These are phyloP conservation scores for Verticillium longisporum DNA, from an alignment of 2,329 filamentous ascomycete genomes.

Conservation along the genomic window DNA sequence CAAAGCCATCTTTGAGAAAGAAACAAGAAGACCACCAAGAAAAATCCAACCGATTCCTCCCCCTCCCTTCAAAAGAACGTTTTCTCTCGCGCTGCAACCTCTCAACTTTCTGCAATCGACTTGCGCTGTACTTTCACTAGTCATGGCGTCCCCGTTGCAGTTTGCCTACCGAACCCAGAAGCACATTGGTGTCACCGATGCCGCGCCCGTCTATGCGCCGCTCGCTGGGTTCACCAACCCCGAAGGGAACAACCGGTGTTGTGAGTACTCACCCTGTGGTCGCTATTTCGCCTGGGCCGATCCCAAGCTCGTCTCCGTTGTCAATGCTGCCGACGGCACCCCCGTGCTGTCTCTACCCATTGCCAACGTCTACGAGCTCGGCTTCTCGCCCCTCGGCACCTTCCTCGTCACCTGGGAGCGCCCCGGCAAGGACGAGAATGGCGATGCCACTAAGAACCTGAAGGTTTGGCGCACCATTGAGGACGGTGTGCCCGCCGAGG, in stretches of 20 bases:
- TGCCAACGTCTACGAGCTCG: constrained; percentile 85
- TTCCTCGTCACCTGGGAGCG: constrained; percentile 97
- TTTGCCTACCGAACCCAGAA: constrained; percentile 97
- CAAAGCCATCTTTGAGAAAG: constrained; percentile 2
- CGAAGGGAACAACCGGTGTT: constrained; percentile 91
- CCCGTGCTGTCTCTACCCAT: constrained; percentile 69
- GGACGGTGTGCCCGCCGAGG: constrained; percentile 51
- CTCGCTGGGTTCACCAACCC: constrained; percentile 80
- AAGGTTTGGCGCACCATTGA: constrained; percentile 91
- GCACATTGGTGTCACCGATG: constrained; percentile 89
- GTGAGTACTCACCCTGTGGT: constrained; percentile 90
- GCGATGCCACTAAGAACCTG: constrained; percentile 90
- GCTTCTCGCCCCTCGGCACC: constrained; percentile 86
- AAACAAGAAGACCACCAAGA: constrained; percentile 9
- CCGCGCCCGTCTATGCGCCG: constrained; percentile 78
- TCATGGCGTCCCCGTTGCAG: constrained; percentile 90
- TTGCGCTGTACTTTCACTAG: constrained; percentile 76
- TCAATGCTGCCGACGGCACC: constrained; percentile 73
- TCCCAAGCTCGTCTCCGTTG: constrained; percentile 75
- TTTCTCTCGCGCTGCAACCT: background rate
- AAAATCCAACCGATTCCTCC: constrained; percentile 1
- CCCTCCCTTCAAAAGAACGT: constrained; percentile 13
- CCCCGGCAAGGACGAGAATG: constrained; percentile 83
- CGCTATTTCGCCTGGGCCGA: constrained; percentile 95
- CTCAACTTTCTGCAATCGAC: constrained; percentile 17